phyloP scores from a whole-genome alignment of 208 protist species.

The Crithidia expoeki region DNA sequence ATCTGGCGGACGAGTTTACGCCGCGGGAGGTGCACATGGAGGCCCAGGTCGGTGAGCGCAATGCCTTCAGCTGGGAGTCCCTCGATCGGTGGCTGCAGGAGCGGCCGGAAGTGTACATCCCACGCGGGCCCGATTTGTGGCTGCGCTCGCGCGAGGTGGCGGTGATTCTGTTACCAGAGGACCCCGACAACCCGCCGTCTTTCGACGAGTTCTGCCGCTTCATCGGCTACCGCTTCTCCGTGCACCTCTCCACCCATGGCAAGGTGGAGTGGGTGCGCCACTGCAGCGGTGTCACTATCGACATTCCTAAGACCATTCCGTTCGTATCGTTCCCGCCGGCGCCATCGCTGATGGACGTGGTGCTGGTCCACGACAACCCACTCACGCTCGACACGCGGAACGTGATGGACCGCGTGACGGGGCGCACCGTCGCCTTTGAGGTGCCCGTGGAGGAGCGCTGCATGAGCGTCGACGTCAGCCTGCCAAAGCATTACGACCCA shows the following conservation, averaged over 20 bases:
- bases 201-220: constrained; percentile 74
- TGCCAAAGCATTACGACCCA: constrained; percentile 57
- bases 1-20: constrained; percentile 58
- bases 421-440: constrained; percentile 54
- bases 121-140: constrained; percentile 35
- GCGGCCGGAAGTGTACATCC: constrained; percentile 51
- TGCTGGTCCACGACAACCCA: constrained; percentile 57
- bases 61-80: constrained; percentile 67
- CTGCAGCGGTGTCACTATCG: constrained; percentile 25
- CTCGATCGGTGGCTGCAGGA: constrained; percentile 78
- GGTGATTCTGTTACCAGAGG: constrained; percentile 72
- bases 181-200: constrained; percentile 42
- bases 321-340: constrained; percentile 23
- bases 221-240: constrained; percentile 71
- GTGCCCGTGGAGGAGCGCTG: constrained; percentile 56
- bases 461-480: constrained; percentile 68
- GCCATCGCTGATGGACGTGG: constrained; percentile 51
- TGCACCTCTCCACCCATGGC: constrained; percentile 47
- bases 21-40: constrained; percentile 62
- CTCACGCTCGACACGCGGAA: constrained; percentile 46
- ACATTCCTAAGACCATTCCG: constrained; percentile 28
- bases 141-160: constrained; percentile 62
- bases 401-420: constrained; percentile 63
- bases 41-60: constrained; percentile 66
- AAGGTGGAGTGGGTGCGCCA: constrained; percentile 52